Evolutionary conservation across 192 early-diverging fungal genomes (phyloP), one percentile per base, ranked within the genome.

Genomic region (Coemansia sp.): DNA sequence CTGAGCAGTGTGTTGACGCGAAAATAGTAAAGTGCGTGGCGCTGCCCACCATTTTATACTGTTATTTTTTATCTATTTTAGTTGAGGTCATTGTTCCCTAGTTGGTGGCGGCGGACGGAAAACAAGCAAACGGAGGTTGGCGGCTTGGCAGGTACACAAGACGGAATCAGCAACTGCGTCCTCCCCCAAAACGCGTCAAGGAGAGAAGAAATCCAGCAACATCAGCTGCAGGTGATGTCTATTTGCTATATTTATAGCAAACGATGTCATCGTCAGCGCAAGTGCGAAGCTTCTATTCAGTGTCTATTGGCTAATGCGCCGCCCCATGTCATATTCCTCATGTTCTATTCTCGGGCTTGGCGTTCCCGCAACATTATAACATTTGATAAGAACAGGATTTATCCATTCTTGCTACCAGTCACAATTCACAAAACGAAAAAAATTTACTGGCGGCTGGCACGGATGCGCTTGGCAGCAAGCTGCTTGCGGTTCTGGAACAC

Each of bases 401-500:
- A 31, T 58, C 31, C 27, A 32, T 58, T 29, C 55, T 58, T 34
- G 29, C 55, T 58, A 58, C 55, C 55, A 58, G 55, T 32, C 27
- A 27, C 29, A 58, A 23, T 31, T 58, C 23, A 55, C 51, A 55
- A 55, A 15, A 29, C 25, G 14, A 25, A 60, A 60, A 60, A 19
- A 6, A 59, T 69, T 73, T 80, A 80, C 70, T 81, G 41, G 70
- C 66, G 71, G 74, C 64, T 64, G 53, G 78, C 78, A 41, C 70
- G 78, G 59, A 80, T 70, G 61, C 78, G 78, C 78, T 80, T 77
- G 63, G 69, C 75, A 39, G 75, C 75, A 60, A 77, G 66, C 75
- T 77, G 75, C 70, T 69, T 80, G 51, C 78, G 82, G 67, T 85
- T 83, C 72, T 72, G 73, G 53, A 75, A 80, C 31, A 70, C 77